Conservation (phyloP, 1,284 basidiomycete species). For the Moesziomyces globuligerus region DNA sequence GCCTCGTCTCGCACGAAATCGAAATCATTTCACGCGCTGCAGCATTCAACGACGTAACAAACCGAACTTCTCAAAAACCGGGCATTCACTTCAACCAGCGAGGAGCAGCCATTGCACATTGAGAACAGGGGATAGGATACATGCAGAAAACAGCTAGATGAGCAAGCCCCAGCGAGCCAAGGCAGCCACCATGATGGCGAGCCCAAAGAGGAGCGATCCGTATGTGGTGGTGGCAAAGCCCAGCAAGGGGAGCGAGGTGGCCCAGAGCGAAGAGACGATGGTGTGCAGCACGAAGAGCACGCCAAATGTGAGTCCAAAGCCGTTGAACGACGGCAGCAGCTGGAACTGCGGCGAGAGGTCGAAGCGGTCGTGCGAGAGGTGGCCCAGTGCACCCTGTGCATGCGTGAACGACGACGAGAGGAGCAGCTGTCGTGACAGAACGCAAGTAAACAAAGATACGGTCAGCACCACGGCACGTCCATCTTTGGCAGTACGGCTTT, state of each 20-base stretch:
- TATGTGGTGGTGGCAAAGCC: slow-evolving; percentile 60
- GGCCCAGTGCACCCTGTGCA: slow-evolving; percentile 49
- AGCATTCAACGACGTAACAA: neutral
- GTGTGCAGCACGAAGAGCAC: slow-evolving; percentile 53
- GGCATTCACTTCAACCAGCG: no score
- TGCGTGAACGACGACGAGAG: slow-evolving; percentile 54
- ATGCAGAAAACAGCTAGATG: slow-evolving; percentile 15
- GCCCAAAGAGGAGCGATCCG: slow-evolving; percentile 54
- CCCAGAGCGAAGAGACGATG: slow-evolving; percentile 53
- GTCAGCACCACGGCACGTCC: no score
- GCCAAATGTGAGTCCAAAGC: slow-evolving; percentile 38
- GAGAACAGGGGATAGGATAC: no score
- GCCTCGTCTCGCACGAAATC: neutral
- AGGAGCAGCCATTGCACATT: no score
- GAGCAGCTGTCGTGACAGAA: slow-evolving; percentile 30
- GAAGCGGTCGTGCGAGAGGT: slow-evolving; percentile 20
- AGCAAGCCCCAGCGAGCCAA: slow-evolving; percentile 59
- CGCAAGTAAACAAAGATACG: neutral
- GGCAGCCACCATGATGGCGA: slow-evolving; percentile 52
- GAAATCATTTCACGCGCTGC: neutral
- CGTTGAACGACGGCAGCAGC: slow-evolving; percentile 43
- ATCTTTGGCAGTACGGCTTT: no score
- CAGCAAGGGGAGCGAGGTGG: slow-evolving; percentile 46
- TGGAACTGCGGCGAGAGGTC: slow-evolving; percentile 34
- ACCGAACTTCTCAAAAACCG: no score